These are phyloP conservation scores for Suillus luteus DNA, from an alignment of 768 basidiomycete species.

Conservation along the genomic window DNA sequence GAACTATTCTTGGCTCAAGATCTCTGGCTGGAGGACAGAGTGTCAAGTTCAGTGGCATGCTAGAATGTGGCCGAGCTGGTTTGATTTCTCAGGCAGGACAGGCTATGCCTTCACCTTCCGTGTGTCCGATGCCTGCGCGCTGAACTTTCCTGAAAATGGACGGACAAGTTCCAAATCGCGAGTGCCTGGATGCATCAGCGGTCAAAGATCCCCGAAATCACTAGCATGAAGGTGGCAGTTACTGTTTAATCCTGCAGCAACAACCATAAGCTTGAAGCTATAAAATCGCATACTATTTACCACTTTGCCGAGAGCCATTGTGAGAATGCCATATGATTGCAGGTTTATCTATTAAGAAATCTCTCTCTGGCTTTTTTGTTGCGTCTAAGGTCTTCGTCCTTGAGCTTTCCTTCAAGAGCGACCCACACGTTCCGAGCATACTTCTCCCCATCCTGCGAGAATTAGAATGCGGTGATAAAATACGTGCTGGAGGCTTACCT, in stretches of 20 bases:
- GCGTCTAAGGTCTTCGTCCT: slow-evolving; percentile 61
- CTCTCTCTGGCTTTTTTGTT: slow-evolving; percentile 60
- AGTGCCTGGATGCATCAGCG: neutral
- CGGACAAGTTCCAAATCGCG: neutral
- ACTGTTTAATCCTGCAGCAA: neutral
- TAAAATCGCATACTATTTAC: neutral
- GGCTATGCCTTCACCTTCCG: neutral
- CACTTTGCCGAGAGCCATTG: neutral
- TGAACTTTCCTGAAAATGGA: neutral
- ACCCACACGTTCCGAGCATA: slow-evolving; percentile 59
- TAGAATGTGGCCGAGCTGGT: neutral
- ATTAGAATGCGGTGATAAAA: slow-evolving; percentile 46
- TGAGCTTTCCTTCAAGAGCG: slow-evolving; percentile 63
- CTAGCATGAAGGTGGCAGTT: neutral
- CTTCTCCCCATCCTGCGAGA: slow-evolving; percentile 61
- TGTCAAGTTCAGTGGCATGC: neutral
- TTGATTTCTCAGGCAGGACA: slow-evolving; percentile 7
- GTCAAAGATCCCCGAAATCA: neutral
- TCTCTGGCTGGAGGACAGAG: neutral
- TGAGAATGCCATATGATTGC: neutral
- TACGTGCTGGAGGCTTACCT: slow-evolving; percentile 41
- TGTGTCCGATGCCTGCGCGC: neutral
- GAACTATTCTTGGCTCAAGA: slow-evolving; percentile 12
- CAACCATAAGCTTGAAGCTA: neutral
- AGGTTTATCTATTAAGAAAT: slow-evolving; percentile 37